phyloP scores from a whole-genome alignment of 1,284 basidiomycete species.

The Puccinia polysora region DNA sequence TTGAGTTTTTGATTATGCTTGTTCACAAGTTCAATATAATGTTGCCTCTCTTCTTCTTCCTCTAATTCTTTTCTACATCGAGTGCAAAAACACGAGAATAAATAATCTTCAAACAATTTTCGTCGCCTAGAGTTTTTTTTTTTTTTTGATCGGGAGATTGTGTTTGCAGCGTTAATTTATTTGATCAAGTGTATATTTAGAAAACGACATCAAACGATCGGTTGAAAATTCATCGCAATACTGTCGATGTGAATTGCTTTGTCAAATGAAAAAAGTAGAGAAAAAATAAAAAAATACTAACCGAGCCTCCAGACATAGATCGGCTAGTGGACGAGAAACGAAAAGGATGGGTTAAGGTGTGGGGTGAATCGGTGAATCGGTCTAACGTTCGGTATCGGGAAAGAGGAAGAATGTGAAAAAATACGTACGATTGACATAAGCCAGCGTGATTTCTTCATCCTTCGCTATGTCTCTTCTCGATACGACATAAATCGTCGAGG shows the following conservation, averaged over 20 bases:
- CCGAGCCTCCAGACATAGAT: slow-evolving; percentile 31
- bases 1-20: not conserved
- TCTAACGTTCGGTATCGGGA: not conserved
- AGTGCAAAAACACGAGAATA: slow-evolving; percentile 43
- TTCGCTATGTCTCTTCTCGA: slow-evolving; percentile 29
- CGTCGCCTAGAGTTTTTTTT: slow-evolving; percentile 28
- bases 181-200: not conserved
- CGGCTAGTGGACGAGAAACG: not conserved
- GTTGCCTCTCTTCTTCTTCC: slow-evolving; percentile 25
- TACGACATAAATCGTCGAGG: slow-evolving; percentile 43
- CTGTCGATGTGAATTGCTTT: not conserved
- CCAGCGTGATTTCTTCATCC: slow-evolving; percentile 42
- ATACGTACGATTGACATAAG: slow-evolving; percentile 38
- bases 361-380: not conserved
- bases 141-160: not conserved
- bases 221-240: too few species aligned
- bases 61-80: slow-evolving; percentile 39
- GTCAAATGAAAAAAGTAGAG: not conserved
- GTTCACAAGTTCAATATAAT: not conserved
- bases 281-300: slow-evolving; percentile 6
- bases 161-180: not conserved
- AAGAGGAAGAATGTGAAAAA: not conserved
- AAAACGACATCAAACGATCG: too few species aligned
- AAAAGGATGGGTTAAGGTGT: not conserved
- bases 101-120: slow-evolving; percentile 43